phyloP scores from a whole-genome alignment of 306 rosid species.

The Begonia loranthoides region DNA sequence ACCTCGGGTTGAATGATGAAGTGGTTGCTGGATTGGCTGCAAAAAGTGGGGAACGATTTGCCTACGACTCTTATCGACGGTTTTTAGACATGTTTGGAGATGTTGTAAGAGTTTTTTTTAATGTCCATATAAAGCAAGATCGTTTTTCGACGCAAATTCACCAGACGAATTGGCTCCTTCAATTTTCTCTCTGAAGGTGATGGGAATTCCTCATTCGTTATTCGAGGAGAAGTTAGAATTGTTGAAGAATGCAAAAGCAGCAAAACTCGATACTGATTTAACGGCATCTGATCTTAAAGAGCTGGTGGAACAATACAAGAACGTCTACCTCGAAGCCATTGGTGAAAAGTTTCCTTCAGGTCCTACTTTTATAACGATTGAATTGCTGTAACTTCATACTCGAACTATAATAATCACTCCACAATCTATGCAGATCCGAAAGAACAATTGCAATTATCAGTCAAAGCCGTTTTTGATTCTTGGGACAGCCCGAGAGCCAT shows the following conservation, averaged over 20 bases:
- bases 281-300: slow-evolving; percentile 67
- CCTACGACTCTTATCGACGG: slow-evolving; percentile 86
- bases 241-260: slow-evolving; percentile 43
- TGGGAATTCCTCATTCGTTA: slow-evolving; percentile 75
- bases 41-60: slow-evolving; percentile 94
- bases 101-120: slow-evolving; percentile 58
- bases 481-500: slow-evolving; percentile 97
- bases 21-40: slow-evolving; percentile 78
- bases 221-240: slow-evolving; percentile 74
- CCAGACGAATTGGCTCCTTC: neutral
- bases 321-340: slow-evolving; percentile 49
- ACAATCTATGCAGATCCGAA: slow-evolving; percentile 54
- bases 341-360: slow-evolving; percentile 87
- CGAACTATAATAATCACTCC: too few relatives aligned
- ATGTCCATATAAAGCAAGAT: neutral
- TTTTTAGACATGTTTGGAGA: slow-evolving; percentile 93
- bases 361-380: slow-evolving; percentile 9
- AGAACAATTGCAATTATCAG: slow-evolving; percentile 64
- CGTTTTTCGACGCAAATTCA: neutral
- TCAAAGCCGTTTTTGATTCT: slow-evolving; percentile 88
- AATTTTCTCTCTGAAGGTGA: slow-evolving; percentile 40
- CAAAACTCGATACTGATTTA: slow-evolving; percentile 52
- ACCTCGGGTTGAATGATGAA: slow-evolving; percentile 87
- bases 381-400: too few relatives aligned
- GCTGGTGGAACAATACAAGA: slow-evolving; percentile 75